Base-by-base conservation (phyloP, 1,284 basidiomycete genomes). In the Cryptococcus hybrid region DNA sequence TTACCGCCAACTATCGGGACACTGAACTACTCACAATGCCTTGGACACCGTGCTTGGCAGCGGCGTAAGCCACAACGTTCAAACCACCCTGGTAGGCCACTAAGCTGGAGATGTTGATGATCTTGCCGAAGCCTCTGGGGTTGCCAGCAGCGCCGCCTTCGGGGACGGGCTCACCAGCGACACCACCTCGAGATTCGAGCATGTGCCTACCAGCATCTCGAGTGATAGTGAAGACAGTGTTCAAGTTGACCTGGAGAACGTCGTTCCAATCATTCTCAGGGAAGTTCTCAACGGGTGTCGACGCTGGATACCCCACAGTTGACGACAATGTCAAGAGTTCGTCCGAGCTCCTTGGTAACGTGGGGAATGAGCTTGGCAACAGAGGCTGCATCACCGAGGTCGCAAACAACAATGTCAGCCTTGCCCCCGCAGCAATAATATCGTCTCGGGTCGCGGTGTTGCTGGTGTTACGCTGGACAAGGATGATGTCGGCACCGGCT, bases 291-390 rank as follows among this genome's bases (percentile, higher is more conserved):
- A 86, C 86, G 57, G 88, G 56, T 88, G 86, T 76, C 92, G 82
- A 69, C 91, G 83, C 77, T 96, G 92, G 68, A 97, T 96, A 50
- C 93, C 94, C 90, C 94, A 75, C 92, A 96, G 78, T 97, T 95
- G 74, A 97, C 85, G 49, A 97, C 84, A 65, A 96, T 83, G 74
- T 96, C 86, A 63, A 97, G 87, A 55, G 84, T 79, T 55, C 68
- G 63, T 5, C 77, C 77, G 39, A 69, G 43, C 35, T 65, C 66
- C 12, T 56, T 54, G 6, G 62, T 66, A 2, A 72, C 64, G 30
- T 83, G 78, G 15, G 87, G 80, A 34, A 90, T 88, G 52, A 81
- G 79, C 52, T 83, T 80, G 67, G 84, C 86, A 64, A 95, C 89
- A 36, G 83, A 80, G 35, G 83, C 78, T 40, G 87, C 78, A 70